These are phyloP conservation scores for Candida buenavistaensis DNA, from an alignment of 1,139 yeast genomes.

Conservation along the genomic window DNA sequence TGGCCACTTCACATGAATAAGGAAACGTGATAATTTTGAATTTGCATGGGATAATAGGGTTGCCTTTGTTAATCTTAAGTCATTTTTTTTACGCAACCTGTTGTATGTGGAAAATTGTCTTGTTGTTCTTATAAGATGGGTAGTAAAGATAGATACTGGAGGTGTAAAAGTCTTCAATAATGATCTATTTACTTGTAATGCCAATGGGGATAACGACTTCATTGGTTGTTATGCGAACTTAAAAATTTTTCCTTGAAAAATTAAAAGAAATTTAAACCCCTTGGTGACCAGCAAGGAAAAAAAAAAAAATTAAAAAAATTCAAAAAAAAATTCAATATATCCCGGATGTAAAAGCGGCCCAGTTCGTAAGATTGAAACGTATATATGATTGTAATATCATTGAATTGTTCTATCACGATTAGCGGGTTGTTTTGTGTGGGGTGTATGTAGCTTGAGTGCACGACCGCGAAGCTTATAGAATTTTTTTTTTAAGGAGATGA, in stretches of 20 bases:
- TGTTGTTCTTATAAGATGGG: slow-evolving; percentile 1
- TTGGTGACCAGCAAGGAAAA: too few species aligned
- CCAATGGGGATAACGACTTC: not conserved
- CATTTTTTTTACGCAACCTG: not conserved
- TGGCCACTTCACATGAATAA: slow-evolving; percentile 59
- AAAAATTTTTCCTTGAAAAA: too few species aligned
- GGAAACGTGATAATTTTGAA: slow-evolving; percentile 42
- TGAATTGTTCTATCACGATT: too few species aligned
- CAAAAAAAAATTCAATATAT: too few species aligned
- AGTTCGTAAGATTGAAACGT: too few species aligned
- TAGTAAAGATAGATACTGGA: slow-evolving; percentile 1
- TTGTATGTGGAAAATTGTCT: slow-evolving; percentile 2
- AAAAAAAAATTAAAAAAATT: too few species aligned
- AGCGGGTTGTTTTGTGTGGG: too few species aligned
- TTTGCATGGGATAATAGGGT: slow-evolving; percentile 45
- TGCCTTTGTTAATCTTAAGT: slow-evolving; percentile 29
- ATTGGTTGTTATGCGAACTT: too few species aligned
- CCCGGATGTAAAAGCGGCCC: too few species aligned
- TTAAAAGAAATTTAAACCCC: too few species aligned
- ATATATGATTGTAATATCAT: too few species aligned
- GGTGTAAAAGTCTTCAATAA: not conserved
- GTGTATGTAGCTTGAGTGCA: slow-evolving; percentile 3
- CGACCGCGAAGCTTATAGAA: not conserved
- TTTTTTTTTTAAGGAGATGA: not conserved
- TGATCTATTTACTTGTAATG: not conserved